These are phyloP conservation scores for Rubus parviflorus DNA, from an alignment of 306 rosid species.

Conservation along the genomic window DNA sequence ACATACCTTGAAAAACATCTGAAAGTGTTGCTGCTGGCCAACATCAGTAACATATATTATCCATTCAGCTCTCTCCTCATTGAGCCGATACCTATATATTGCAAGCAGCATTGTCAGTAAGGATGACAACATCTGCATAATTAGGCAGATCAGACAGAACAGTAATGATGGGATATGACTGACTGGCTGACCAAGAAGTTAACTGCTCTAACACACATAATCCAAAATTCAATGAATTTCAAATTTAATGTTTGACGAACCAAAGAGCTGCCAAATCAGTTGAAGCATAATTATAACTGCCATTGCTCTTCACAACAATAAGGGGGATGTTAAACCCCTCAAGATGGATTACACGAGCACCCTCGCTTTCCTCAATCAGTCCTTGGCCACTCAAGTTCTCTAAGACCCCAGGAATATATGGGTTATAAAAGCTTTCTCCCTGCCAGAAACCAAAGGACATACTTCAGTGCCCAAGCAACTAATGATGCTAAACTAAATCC, in stretches of 20 bases:
- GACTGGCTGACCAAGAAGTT: not conserved
- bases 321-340: constrained; percentile 78
- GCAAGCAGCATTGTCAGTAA: constrained; percentile 32
- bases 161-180: not conserved
- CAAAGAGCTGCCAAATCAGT: constrained; percentile 91
- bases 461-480: not conserved
- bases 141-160: not conserved
- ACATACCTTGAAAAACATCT: constrained; percentile 87
- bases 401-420: constrained; percentile 73
- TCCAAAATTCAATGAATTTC: constrained; percentile 14
- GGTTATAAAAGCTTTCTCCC: constrained; percentile 98
- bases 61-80: constrained; percentile 92
- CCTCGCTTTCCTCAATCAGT: constrained; percentile 72
- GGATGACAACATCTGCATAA: constrained; percentile 9
- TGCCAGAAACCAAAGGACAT: constrained; percentile 35
- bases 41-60: constrained; percentile 89
- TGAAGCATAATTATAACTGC: constrained; percentile 90
- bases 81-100: constrained; percentile 76
- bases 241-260: constrained; percentile 36
- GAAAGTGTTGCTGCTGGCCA: constrained; percentile 95
- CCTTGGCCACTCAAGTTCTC: constrained; percentile 62
- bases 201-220: not conserved
- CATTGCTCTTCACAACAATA: constrained; percentile 96
- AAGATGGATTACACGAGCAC: constrained; percentile 81
- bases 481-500: too few relatives aligned